phyloP scores from a whole-genome alignment of 2,329 filamentous ascomycete genomes.

The Cercospora zeina region DNA sequence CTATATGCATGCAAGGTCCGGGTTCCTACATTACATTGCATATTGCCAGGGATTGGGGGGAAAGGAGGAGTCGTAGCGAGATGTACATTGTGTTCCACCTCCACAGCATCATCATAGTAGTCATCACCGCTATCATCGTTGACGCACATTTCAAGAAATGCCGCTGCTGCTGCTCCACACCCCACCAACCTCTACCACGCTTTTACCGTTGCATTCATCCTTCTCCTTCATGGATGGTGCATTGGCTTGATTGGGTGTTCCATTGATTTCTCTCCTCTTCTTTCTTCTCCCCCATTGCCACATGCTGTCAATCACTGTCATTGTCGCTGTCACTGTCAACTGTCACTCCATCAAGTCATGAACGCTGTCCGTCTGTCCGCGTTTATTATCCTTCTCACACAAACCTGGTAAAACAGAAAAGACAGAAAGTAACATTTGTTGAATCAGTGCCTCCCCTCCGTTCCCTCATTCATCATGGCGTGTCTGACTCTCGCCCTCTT shows the following conservation, averaged over 20 bases:
- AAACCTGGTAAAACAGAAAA: no score
- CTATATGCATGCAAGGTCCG: conserved; percentile 16
- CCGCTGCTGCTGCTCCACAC: not conserved
- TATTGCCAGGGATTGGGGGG: not conserved
- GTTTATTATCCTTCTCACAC: no score
- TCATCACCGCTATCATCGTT: no score
- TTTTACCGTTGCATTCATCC: no score
- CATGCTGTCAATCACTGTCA: not conserved
- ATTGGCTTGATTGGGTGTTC: conserved; percentile 2
- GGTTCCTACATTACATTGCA: conserved; percentile 15
- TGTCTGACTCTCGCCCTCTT: no score
- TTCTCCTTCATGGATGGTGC: conserved; percentile 10
- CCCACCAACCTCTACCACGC: not conserved
- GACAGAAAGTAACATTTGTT: no score
- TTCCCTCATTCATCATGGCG: no score
- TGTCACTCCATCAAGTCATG: not conserved
- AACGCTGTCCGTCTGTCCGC: no score
- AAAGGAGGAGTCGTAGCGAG: not conserved
- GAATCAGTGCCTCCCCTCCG: no score
- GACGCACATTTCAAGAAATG: not conserved
- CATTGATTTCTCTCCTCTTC: not conserved
- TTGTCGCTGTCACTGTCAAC: not conserved
- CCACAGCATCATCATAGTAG: not conserved
- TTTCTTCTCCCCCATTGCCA: no score
- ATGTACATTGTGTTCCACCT: not conserved